Conservation (phyloP, 1,284 basidiomycete genomes). For the Peniophora sp. region DNA sequence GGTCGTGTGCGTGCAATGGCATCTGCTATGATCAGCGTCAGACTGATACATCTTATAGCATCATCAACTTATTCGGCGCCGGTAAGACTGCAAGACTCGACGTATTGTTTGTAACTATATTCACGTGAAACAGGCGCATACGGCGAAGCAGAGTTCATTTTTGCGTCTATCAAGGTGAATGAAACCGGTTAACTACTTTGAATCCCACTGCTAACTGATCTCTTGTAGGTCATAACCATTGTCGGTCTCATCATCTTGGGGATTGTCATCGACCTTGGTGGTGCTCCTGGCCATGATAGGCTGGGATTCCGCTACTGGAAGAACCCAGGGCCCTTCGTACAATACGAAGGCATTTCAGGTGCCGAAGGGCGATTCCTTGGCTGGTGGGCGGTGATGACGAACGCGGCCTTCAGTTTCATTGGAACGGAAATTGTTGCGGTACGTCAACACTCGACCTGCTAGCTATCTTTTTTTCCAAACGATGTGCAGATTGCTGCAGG, state of each 20-base stretch:
- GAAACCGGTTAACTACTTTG: conserved; percentile 53
- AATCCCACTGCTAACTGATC: conserved; percentile 37
- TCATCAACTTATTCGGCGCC: conserved; percentile 75
- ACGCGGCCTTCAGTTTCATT: conserved; percentile 80
- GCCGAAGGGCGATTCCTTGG: conserved; percentile 60
- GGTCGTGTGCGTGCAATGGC: conserved; percentile 32
- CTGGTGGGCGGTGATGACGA: conserved; percentile 59
- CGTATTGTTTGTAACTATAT: not conserved
- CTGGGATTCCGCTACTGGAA: conserved; percentile 35
- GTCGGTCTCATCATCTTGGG: conserved; percentile 39
- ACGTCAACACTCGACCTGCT: conserved; percentile 26
- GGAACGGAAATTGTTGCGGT: conserved; percentile 85
- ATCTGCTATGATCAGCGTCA: not conserved
- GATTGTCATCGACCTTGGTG: conserved; percentile 67
- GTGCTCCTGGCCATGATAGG: conserved; percentile 41
- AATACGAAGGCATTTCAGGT: conserved; percentile 48
- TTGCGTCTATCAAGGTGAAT: conserved; percentile 74
- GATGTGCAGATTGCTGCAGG: conserved; percentile 61
- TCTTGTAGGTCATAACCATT: not conserved
- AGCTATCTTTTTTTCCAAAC: not conserved
- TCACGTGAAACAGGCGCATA: conserved; percentile 36
- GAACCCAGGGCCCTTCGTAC: conserved; percentile 64
- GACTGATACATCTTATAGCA: conserved; percentile 6
- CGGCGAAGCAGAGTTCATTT: conserved; percentile 71
- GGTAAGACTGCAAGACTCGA: conserved; percentile 25